Evolutionary conservation across 2,329 filamentous ascomycete species (phyloP).

Genomic region (Cercospora sp.): DNA sequence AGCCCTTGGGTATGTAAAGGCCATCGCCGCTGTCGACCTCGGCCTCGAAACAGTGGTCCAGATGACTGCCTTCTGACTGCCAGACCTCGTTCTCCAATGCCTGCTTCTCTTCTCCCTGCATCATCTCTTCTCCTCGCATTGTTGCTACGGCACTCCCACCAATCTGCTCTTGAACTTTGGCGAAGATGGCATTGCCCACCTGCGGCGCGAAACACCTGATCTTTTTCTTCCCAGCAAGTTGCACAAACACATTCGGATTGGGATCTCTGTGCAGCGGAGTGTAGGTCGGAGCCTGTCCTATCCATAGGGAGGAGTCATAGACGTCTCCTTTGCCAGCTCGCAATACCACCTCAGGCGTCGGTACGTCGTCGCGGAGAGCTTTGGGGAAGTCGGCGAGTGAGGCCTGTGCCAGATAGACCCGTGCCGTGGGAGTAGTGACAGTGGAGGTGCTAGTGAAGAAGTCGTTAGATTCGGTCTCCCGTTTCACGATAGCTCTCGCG

Average conservation of each 20-base stretch:
- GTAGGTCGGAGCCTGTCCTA: conserved; percentile 81
- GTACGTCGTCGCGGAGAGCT: conserved; percentile 63
- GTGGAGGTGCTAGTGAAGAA: conserved; percentile 38
- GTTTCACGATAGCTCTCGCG: conserved; percentile 27
- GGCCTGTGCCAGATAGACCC: conserved; percentile 85
- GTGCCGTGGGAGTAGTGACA: conserved; percentile 29
- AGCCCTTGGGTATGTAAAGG: conserved; percentile 76
- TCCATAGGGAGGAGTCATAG: conserved; percentile 86
- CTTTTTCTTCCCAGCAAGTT: conserved; percentile 71
- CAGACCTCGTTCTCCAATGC: conserved; percentile 71
- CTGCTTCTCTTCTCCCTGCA: conserved; percentile 72
- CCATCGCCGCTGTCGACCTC: conserved; percentile 65
- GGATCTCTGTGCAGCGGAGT: conserved; percentile 91
- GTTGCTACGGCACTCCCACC: conserved; percentile 45
- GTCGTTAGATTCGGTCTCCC: conserved; percentile 29
- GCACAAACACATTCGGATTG: conserved; percentile 89
- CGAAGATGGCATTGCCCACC: conserved; percentile 65
- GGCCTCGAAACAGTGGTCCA: conserved; percentile 29
- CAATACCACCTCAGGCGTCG: conserved; percentile 63
- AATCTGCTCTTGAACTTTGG: conserved; percentile 45
- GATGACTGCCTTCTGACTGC: conserved; percentile 41
- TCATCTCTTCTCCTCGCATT: conserved; percentile 84
- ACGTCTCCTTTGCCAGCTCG: conserved; percentile 73
- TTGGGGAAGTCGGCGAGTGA: conserved; percentile 67
- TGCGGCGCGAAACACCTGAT: conserved; percentile 70